A percentile compares a stretch with the other conserved stretches of the same genome.
Evolutionary conservation across 192 early-diverging fungal genomes (phyloP).

Genomic region (Rhizophagus sp.): DNA sequence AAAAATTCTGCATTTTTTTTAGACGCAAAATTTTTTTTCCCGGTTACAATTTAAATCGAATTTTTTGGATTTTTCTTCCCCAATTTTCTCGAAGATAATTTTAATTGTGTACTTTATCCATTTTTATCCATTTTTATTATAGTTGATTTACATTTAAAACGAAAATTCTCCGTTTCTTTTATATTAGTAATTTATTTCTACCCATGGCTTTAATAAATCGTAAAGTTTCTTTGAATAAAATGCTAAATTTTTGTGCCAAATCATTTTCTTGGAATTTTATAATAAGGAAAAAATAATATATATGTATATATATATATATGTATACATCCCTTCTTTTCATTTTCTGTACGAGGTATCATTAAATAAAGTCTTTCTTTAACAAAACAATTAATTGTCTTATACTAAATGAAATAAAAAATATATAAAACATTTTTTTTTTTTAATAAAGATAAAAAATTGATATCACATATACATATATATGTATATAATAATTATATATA

Average conservation of each 20-base stretch:
- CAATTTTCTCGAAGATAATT: not conserved
- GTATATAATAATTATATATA: too few species aligned
- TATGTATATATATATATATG: not conserved
- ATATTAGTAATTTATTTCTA: not conserved
- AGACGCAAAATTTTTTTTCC: not conserved
- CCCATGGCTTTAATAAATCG: not conserved
- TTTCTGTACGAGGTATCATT: not conserved
- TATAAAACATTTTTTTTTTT: too few species aligned
- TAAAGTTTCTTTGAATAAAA: not conserved
- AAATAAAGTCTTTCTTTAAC: too few species aligned
- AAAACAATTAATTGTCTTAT: too few species aligned
- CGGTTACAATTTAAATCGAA: not conserved
- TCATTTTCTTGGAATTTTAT: slow-evolving; percentile 1
- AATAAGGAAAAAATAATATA: not conserved
- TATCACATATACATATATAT: too few species aligned
- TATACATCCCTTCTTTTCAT: not conserved
- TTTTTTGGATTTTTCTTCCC: not conserved
- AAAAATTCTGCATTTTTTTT: not conserved
- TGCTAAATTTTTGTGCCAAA: not conserved
- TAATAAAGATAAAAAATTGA: too few species aligned
- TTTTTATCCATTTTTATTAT: not conserved
- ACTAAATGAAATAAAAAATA: too few species aligned
- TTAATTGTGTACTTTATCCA: too few species aligned
- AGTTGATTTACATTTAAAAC: not conserved
- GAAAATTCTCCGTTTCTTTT: not conserved